Base-by-base conservation (phyloP, 2,329 filamentous ascomycete genomes). In the Fusarium sambucinum region DNA sequence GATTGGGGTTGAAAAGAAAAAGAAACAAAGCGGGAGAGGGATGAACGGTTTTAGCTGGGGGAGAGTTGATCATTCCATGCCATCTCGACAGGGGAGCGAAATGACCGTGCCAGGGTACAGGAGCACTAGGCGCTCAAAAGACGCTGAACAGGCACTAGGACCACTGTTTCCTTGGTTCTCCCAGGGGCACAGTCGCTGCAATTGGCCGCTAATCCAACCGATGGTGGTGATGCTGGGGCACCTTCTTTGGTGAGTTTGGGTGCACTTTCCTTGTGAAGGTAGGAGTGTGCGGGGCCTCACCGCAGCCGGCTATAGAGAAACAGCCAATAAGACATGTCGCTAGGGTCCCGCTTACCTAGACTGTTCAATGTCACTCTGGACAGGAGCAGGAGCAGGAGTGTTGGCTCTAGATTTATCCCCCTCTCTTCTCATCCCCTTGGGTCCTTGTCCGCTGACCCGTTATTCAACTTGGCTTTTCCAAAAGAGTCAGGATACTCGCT, bases 1-100 rank as follows among this genome's bases (percentile, higher is more conserved):
- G 60, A 70, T 74, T 72, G 68, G 67, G 68, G 62, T 71, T 69
- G 68, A 67, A 54, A 56, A 70, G 59, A 57, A 62, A 62, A 70
- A 50, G 55, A 66, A 66, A 59, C 60, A 51, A 48, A 63, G 65
- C 45, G 52, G 62, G 55, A 66, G 56, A 66, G 58, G 60, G 62
- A 51, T 37, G 55, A 38, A 45, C 52, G 52, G 41, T 70, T 68
- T 69, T 55, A 63, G 61, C 59, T 69, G 59, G 57, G 51, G 47
- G 42, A 55, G 21, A 59, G 41, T 46, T 51, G 47, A 52, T 70
- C 58, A 51, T 66, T 66, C 44, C 37, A 58, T 70, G 59, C 63
- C 68, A 61, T 52, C 59, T 42, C 57, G 57, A 55, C 59, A 42
- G 57, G 59, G 59, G 41, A 37, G 33, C 59, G 71, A 73, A 73